Evolutionary conservation across 2,329 filamentous ascomycete species (phyloP).

Genomic region (Spiromastix sp.): DNA sequence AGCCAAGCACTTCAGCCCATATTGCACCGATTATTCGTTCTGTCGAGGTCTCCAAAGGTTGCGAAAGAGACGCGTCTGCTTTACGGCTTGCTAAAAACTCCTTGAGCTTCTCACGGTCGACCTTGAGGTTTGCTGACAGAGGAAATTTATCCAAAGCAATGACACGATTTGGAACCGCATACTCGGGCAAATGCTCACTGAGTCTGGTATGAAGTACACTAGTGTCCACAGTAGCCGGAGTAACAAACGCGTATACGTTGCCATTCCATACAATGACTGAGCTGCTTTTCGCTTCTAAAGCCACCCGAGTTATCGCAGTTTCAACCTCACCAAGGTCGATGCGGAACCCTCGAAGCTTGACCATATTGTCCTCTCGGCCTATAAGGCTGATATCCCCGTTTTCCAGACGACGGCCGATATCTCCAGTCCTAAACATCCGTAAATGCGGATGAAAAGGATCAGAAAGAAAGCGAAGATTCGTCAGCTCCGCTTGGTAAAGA

Average conservation of each 20-base stretch:
- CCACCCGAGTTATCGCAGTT: conserved; percentile 1
- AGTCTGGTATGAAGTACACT: conserved; percentile 1
- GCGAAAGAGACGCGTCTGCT: too few species aligned
- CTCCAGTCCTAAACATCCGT: conserved; percentile 35
- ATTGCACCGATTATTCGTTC: conserved; percentile 6
- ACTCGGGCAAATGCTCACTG: conserved; percentile 4
- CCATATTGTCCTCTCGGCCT: conserved; percentile 34
- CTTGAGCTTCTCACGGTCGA: too few species aligned
- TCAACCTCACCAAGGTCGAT: conserved; percentile 33
- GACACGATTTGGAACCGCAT: too few species aligned
- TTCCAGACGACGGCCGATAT: conserved; percentile 26
- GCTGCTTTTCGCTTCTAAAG: neutral
- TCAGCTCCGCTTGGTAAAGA: conserved; percentile 22
- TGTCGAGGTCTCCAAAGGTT: conserved; percentile 4
- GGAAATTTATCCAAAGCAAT: too few species aligned
- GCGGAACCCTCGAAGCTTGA: conserved; percentile 30
- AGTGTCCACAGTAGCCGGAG: conserved; percentile 1
- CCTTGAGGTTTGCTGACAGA: too few species aligned
- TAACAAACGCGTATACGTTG: conserved; percentile 5
- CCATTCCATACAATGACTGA: neutral
- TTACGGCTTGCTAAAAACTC: too few species aligned
- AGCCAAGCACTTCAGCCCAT: neutral
- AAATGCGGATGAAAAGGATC: conserved; percentile 20
- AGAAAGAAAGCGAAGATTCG: conserved; percentile 20
- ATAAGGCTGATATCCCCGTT: conserved; percentile 29